A percentile compares a stretch with the other conserved stretches of the same genome.
Evolutionary conservation across 441 rosid species (phyloP).

Genomic region (Brassica hybrid): DNA sequence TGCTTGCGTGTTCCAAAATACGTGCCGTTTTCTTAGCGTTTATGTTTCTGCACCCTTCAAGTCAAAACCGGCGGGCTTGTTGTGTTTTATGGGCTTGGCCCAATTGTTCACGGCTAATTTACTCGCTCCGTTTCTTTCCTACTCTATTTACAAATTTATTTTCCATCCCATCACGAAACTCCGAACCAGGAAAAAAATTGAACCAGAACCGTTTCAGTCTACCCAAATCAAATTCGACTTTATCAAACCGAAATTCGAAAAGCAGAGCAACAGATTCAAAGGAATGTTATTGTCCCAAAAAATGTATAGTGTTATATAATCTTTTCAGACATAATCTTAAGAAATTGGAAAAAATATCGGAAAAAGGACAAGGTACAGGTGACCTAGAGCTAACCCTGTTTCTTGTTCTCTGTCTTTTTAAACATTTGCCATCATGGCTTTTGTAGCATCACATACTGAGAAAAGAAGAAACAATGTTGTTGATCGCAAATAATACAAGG

Average conservation of each 20-base stretch:
- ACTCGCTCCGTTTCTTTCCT: too few relatives aligned
- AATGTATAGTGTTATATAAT: not conserved
- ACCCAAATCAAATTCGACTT: not conserved
- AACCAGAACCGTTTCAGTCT: not conserved
- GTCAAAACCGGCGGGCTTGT: not conserved
- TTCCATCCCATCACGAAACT: too few relatives aligned
- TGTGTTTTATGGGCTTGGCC: too few relatives aligned
- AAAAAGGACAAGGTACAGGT: slow-evolving; percentile 6
- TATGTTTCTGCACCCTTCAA: slow-evolving; percentile 37
- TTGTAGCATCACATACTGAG: slow-evolving; percentile 1
- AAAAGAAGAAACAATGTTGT: slow-evolving; percentile 23
- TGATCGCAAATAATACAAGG: not conserved
- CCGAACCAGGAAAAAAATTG: not conserved
- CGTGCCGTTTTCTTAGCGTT: slow-evolving; percentile 28
- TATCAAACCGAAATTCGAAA: not conserved
- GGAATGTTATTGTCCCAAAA: not conserved
- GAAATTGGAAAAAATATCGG: not conserved
- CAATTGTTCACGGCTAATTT: too few relatives aligned
- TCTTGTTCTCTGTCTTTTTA: slow-evolving; percentile 14
- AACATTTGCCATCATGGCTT: slow-evolving; percentile 5
- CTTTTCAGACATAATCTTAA: not conserved
- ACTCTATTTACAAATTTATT: too few relatives aligned
- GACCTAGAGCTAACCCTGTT: not conserved
- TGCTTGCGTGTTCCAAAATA: slow-evolving; percentile 1
- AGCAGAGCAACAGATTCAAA: not conserved